Evolutionary conservation across 2,329 filamentous ascomycete genomes (phyloP), one percentile per base, ranked within the genome.

Genomic region (Tolypocladium ophioglossoides): DNA sequence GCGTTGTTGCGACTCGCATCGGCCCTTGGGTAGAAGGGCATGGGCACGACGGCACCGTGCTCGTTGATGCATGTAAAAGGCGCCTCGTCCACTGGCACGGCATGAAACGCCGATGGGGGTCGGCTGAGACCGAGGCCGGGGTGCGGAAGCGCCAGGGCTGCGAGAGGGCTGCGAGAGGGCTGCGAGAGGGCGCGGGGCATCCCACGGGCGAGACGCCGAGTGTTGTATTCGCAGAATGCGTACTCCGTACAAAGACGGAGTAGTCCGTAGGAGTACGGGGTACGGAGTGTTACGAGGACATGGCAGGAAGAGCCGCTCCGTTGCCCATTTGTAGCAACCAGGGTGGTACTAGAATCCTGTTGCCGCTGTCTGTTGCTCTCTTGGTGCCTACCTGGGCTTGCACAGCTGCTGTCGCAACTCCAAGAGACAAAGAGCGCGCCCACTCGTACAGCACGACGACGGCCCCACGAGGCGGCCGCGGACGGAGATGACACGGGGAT

Each of bases 71-170:
- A 44, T 20, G 40, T 27, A 22, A 20, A 27, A 40, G 34, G 20
- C 24, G 14, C 40, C 10, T 24, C 40, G 40, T 16, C 40, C 40
- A 24, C 16, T 32, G 50, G 44, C 52, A 53, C 30, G 22, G 22
- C 20, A 27, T 49, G 52, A 61, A 47, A 47, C 44, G 44, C 44
- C 44, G 44, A 47, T 47, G 44, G 32, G 44, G 44, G 44, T 47
- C 44, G 27, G 44, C 27, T 47, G 44, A 47, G 44, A 47, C 44
- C 27, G 44, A 18, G 44, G 27, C 16, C n/a, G n/a, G n/a, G n/a
- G n/a, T n/a, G 40, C 41, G 41, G 41, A 44, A 44, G 20, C 40
- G n/a, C 39, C 20, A 2, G 10, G n/a, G 20, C 20, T 14, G 39
- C 14, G 16, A 6, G 35, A n/a, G n/a, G n/a, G n/a, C n/a, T n/a